A percentile compares a stretch with the other conserved stretches of the same genome.
phyloP scores from a whole-genome alignment of 164 flowering plant species.

The Stephania cephalantha region DNA sequence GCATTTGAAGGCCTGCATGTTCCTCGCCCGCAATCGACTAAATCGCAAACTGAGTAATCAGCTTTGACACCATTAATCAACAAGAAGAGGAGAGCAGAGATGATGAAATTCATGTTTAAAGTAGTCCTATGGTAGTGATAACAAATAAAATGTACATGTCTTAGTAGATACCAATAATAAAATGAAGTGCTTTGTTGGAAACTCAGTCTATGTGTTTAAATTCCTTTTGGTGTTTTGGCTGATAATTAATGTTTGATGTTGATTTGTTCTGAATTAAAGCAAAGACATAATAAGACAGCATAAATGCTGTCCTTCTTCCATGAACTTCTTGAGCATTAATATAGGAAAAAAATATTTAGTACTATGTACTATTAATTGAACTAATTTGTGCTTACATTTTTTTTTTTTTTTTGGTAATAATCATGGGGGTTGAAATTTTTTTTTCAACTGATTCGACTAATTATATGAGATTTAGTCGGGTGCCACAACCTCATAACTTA shows the following conservation, averaged over 20 bases:
- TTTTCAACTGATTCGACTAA: too few species aligned
- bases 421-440: too few species aligned
- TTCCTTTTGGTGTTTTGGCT: too few species aligned
- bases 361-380: too few species aligned
- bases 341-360: too few species aligned
- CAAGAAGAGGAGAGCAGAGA: background rate
- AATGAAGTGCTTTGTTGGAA: background rate
- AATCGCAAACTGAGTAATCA: constrained; percentile 13
- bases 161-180: too few species aligned
- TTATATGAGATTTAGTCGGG: too few species aligned
- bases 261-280: background rate
- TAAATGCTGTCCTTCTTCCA: background rate
- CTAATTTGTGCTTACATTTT: too few species aligned
- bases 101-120: constrained; percentile 1
- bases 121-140: background rate
- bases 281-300: background rate
- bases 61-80: background rate
- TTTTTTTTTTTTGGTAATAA: too few species aligned
- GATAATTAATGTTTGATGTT: too few species aligned
- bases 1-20: constrained; percentile 24
- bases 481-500: too few species aligned
- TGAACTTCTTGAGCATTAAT: background rate
- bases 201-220: constrained; percentile 1
- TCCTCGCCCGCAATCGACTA: constrained; percentile 38
- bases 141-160: background rate